A percentile compares a stretch with the other conserved stretches of the same genome.
phyloP scores from a whole-genome alignment of 2,329 filamentous ascomycete species.

The Orbilia blumenaviensis region DNA sequence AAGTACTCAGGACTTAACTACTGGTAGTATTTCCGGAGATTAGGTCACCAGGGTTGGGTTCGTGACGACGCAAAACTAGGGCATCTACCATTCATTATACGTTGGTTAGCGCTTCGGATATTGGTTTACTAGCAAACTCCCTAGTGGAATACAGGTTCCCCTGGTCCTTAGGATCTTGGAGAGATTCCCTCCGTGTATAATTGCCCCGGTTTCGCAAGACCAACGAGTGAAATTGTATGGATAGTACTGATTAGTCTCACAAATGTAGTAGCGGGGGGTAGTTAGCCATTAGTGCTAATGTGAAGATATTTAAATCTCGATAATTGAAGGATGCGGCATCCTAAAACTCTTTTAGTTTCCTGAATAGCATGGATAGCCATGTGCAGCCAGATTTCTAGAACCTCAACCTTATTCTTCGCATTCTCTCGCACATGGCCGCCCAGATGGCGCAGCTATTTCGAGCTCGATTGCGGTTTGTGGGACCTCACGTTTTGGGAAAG shows the following conservation, averaged over 20 bases:
- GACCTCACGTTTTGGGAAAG: slow-evolving; percentile 41
- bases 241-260: too few relatives aligned
- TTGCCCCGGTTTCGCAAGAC: too few relatives aligned
- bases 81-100: slow-evolving; percentile 12
- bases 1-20: neutral
- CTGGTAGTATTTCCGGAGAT: slow-evolving; percentile 5
- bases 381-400: slow-evolving; percentile 30
- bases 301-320: too few relatives aligned
- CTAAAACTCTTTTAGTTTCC: neutral
- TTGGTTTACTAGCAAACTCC: neutral
- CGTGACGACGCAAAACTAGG: slow-evolving; percentile 4
- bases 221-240: neutral
- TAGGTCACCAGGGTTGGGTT: neutral
- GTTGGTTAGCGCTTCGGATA: neutral
- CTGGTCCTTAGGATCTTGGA: neutral
- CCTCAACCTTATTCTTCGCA: slow-evolving; percentile 4
- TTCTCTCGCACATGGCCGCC: neutral
- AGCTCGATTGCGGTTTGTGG: neutral
- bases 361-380: slow-evolving; percentile 30
- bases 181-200: neutral
- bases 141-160: neutral
- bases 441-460: neutral
- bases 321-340: slow-evolving; percentile 11
- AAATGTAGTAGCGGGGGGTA: too few relatives aligned
- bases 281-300: too few relatives aligned